Evolutionary conservation across 805 yeast genomes (phyloP).

Genomic region (Ogataea philodendri): DNA sequence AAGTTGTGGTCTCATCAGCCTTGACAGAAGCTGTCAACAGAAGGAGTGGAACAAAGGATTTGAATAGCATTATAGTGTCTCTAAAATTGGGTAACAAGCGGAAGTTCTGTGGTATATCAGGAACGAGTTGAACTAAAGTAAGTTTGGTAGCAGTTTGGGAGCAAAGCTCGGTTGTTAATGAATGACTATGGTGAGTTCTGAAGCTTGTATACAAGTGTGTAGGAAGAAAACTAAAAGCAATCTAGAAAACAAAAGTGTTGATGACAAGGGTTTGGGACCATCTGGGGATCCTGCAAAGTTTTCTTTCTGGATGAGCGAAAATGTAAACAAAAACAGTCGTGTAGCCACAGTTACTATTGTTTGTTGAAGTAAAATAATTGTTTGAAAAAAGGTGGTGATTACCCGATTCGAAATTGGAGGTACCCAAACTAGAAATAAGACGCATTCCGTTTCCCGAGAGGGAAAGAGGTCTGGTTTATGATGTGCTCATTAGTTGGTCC

Average conservation of each 20-base stretch:
- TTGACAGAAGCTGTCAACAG: constrained; percentile 24
- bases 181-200: constrained; percentile 33
- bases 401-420: constrained; percentile 1
- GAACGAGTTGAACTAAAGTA: constrained; percentile 4
- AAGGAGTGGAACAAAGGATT: constrained; percentile 26
- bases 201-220: constrained; percentile 9
- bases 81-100: constrained; percentile 1
- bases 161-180: constrained; percentile 25
- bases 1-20: constrained; percentile 41
- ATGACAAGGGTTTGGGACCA: constrained; percentile 1
- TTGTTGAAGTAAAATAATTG: background rate
- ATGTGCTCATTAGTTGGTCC: too few species aligned
- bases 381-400: background rate
- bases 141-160: constrained; percentile 6
- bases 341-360: background rate
- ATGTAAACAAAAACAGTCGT: constrained; percentile 16
- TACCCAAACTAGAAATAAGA: constrained; percentile 3
- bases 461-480: too few species aligned
- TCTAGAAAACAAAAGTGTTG: background rate
- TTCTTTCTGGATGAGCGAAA: constrained; percentile 7
- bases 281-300: constrained; percentile 7
- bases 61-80: constrained; percentile 24
- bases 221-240: constrained; percentile 6
- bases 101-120: background rate
- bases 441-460: constrained; percentile 1